phyloP scores from a whole-genome alignment of 2,329 filamentous ascomycete species.

The Colletotrichum australisinense region DNA sequence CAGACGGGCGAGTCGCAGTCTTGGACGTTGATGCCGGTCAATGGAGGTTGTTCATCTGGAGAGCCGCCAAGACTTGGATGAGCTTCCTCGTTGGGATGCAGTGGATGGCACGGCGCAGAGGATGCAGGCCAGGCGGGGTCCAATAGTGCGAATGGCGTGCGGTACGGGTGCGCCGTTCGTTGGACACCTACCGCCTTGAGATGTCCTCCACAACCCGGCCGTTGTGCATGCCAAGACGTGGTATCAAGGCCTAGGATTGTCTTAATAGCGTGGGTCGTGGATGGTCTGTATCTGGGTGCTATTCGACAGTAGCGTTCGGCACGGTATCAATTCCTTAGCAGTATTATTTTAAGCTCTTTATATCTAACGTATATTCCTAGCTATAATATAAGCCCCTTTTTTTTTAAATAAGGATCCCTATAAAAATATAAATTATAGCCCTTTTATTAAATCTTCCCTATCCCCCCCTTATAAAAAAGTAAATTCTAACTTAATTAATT shows the following conservation, averaged over 20 bases:
- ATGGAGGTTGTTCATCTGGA: neutral
- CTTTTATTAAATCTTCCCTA: no score
- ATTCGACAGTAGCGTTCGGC: no score
- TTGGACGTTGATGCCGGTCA: neutral
- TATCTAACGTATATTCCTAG: no score
- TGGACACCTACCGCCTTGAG: conserved; percentile 20
- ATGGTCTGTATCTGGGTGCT: neutral
- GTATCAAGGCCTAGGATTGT: neutral
- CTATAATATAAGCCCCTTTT: no score
- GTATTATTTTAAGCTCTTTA: no score
- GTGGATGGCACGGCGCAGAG: conserved; percentile 22
- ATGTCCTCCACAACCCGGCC: neutral
- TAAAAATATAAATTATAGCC: no score
- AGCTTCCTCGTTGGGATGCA: conserved; percentile 33
- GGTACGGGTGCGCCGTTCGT: neutral
- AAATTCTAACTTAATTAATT: no score
- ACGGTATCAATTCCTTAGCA: no score
- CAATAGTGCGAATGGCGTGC: conserved; percentile 31
- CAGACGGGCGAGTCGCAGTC: neutral
- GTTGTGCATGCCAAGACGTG: conserved; percentile 2
- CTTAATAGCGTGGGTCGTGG: neutral
- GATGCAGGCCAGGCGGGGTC: conserved; percentile 4
- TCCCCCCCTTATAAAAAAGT: no score
- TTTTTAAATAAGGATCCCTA: no score
- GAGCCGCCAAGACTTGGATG: conserved; percentile 17